Conservation (phyloP, 371 early-diverging fungal species). For the Rhizopus stolonifer region DNA sequence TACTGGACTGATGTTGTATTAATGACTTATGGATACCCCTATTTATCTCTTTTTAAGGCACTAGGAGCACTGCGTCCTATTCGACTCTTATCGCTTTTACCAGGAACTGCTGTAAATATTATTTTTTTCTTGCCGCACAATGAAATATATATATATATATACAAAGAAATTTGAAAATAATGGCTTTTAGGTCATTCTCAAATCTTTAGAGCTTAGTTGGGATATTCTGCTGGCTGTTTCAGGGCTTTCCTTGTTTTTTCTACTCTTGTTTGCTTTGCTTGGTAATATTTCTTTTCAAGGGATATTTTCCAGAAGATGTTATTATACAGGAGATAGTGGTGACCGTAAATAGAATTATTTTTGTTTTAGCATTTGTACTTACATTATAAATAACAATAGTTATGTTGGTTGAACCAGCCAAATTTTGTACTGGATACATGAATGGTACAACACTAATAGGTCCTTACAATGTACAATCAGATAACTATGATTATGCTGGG, state of each 20-base stretch:
- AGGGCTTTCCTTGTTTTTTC: slow-evolving; percentile 57
- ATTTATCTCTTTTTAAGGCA: slow-evolving; percentile 56
- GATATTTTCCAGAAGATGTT: slow-evolving; percentile 51
- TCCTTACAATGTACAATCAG: slow-evolving; percentile 37
- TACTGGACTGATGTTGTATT: slow-evolving; percentile 57
- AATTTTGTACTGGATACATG: slow-evolving; percentile 57
- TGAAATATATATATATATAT: too few relatives aligned
- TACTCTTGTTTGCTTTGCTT: slow-evolving; percentile 55
- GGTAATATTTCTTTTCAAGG: slow-evolving; percentile 58
- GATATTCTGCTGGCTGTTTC: slow-evolving; percentile 51
- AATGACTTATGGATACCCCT: slow-evolving; percentile 44
- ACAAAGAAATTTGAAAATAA: not conserved
- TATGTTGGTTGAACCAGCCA: slow-evolving; percentile 42
- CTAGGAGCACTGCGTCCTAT: slow-evolving; percentile 52
- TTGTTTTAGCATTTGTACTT: not conserved
- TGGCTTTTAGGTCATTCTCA: slow-evolving; percentile 44
- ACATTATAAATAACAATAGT: slow-evolving; percentile 21
- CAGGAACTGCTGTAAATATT: slow-evolving; percentile 56
- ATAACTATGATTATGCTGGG: slow-evolving; percentile 35
- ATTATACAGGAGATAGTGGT: slow-evolving; percentile 22
- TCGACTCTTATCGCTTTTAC: slow-evolving; percentile 47
- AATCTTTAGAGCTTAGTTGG: slow-evolving; percentile 56
- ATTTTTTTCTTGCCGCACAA: too few relatives aligned
- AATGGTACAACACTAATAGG: slow-evolving; percentile 44
- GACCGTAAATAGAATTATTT: slow-evolving; percentile 27